A percentile compares a stretch with the other conserved stretches of the same genome.
Evolutionary conservation across 768 basidiomycete species (phyloP).

Genomic region (Trametes cubensis): DNA sequence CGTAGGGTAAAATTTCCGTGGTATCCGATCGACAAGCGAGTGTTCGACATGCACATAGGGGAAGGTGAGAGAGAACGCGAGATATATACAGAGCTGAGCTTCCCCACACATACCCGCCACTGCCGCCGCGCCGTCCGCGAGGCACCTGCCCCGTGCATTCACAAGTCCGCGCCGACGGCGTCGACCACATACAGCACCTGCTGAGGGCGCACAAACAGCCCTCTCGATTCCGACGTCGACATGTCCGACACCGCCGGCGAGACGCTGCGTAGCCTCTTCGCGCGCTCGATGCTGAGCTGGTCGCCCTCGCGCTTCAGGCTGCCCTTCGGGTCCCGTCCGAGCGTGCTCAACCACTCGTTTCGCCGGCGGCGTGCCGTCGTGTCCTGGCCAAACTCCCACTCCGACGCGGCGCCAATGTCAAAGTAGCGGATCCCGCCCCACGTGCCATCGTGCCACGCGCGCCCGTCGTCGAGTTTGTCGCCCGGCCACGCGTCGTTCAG

Average conservation of each 20-base stretch:
- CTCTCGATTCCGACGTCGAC: constrained; percentile 64
- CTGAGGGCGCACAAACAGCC: constrained; percentile 82
- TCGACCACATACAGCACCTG: constrained; percentile 88
- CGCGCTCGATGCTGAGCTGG: constrained; percentile 46
- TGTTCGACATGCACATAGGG: constrained; percentile 10
- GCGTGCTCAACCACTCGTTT: constrained; percentile 36
- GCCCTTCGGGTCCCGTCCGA: constrained; percentile 38
- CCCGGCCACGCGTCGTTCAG: constrained; percentile 58
- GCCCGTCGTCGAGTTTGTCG: constrained; percentile 56
- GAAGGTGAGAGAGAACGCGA: neutral
- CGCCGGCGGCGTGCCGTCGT: constrained; percentile 49
- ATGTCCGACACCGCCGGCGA: constrained; percentile 67
- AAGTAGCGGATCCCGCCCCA: constrained; percentile 86
- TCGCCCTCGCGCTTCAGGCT: constrained; percentile 61
- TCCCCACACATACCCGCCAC: neutral
- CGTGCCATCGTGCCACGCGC: constrained; percentile 85
- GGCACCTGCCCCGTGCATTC: neutral
- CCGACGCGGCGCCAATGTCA: constrained; percentile 65
- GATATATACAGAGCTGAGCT: neutral
- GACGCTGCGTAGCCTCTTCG: constrained; percentile 65
- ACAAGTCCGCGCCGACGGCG: constrained; percentile 71
- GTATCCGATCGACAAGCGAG: constrained; percentile 10
- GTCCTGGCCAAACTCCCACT: constrained; percentile 63
- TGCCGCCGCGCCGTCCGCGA: too few species aligned
- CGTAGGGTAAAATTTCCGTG: constrained; percentile 11